Conservation (phyloP, 2,329 filamentous ascomycete genomes). For the Xylariomycetidae sp. region DNA sequence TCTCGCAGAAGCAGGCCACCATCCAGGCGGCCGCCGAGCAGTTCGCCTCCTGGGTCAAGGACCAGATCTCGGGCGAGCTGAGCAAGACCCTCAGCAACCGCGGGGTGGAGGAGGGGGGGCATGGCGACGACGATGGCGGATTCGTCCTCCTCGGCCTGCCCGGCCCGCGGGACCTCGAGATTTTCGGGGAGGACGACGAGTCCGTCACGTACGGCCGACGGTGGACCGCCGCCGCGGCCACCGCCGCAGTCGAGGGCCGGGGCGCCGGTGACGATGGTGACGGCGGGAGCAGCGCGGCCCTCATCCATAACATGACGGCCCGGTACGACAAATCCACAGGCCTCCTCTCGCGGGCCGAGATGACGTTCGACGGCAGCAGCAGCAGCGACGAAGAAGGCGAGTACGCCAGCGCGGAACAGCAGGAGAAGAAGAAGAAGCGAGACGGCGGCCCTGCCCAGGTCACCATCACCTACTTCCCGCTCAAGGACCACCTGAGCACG, state of each 20-base stretch:
- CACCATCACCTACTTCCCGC: conserved; percentile 1
- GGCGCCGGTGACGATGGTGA: too few relatives aligned
- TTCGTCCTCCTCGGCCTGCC: too few relatives aligned
- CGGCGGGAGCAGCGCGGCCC: too few relatives aligned
- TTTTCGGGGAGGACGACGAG: conserved; percentile 3
- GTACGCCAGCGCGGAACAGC: too few relatives aligned
- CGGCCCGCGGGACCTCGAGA: too few relatives aligned
- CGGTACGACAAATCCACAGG: conserved; percentile 2
- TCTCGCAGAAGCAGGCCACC: too few relatives aligned
- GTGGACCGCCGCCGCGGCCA: neutral
- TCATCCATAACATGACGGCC: conserved; percentile 5
- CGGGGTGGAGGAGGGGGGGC: neutral
- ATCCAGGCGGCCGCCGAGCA: neutral
- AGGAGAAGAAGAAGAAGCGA: too few relatives aligned
- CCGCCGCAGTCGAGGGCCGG: too few relatives aligned
- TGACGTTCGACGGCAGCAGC: conserved; percentile 2
- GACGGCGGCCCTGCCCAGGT: neutral
- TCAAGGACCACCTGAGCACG: neutral
- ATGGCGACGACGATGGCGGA: too few relatives aligned
- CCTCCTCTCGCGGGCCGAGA: conserved; percentile 1
- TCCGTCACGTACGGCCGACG: conserved; percentile 2
- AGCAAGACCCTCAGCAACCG: neutral
- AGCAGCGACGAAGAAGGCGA: too few relatives aligned
- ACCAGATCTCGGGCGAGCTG: neutral
- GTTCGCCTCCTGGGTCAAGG: conserved; percentile 3